Evolutionary conservation across 2,329 filamentous ascomycete genomes (phyloP).

Genomic region (Waltergamsia citrina): DNA sequence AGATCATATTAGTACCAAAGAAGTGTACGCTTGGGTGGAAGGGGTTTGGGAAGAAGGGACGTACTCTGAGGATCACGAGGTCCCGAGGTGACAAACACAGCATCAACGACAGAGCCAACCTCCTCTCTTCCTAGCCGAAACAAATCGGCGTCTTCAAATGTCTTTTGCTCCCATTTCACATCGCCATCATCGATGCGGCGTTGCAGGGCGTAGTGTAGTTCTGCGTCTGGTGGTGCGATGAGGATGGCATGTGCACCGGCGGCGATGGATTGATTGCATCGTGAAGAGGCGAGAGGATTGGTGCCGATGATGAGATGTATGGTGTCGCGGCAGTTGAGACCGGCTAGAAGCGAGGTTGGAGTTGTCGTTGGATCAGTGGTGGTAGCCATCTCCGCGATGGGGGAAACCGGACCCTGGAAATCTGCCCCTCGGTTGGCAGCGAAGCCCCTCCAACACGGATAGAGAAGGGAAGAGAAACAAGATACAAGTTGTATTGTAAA

Average conservation of each 20-base stretch:
- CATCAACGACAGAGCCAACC: slow-evolving; percentile 71
- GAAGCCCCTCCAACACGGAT: slow-evolving; percentile 2
- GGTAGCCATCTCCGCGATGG: slow-evolving; percentile 37
- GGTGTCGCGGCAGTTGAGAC: slow-evolving; percentile 59
- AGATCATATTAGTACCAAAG: background rate
- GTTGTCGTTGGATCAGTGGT: slow-evolving; percentile 40
- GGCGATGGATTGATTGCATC: slow-evolving; percentile 70
- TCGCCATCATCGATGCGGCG: slow-evolving; percentile 57
- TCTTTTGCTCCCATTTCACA: slow-evolving; percentile 55
- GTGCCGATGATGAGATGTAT: slow-evolving; percentile 80
- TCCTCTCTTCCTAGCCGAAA: slow-evolving; percentile 71
- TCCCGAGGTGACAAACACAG: slow-evolving; percentile 73
- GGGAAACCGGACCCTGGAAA: slow-evolving; percentile 2
- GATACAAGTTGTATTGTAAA: too few relatives aligned
- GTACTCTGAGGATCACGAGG: slow-evolving; percentile 33
- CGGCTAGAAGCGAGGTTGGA: slow-evolving; percentile 53
- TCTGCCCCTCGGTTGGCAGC: slow-evolving; percentile 2
- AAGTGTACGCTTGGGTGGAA: background rate
- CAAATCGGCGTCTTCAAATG: slow-evolving; percentile 64
- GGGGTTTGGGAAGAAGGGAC: slow-evolving; percentile 6
- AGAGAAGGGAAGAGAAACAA: background rate
- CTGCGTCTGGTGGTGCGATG: slow-evolving; percentile 51
- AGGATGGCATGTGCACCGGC: slow-evolving; percentile 76
- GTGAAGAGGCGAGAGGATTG: slow-evolving; percentile 76
- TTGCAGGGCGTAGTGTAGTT: slow-evolving; percentile 47